These are phyloP conservation scores for Ambrosiella cleistominuta DNA, from an alignment of 2,329 filamentous ascomycete genomes.

Conservation along the genomic window DNA sequence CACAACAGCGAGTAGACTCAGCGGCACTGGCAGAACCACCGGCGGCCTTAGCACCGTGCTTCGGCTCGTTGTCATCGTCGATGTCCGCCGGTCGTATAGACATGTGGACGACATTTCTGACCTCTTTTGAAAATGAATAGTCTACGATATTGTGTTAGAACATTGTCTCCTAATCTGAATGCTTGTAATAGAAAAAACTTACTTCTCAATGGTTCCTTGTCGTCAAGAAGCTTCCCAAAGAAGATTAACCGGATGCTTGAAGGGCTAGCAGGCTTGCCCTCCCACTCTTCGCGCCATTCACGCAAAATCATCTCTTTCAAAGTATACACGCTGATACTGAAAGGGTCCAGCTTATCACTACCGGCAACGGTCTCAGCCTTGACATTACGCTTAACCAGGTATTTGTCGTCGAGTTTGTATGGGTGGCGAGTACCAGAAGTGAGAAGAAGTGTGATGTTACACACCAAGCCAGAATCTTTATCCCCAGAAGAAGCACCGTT, in stretches of 20 bases:
- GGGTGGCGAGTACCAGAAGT: conserved; percentile 70
- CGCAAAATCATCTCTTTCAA: conserved; percentile 85
- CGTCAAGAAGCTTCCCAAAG: conserved; percentile 78
- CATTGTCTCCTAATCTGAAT: background rate
- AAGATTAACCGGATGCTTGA: conserved; percentile 82
- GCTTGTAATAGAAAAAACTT: conserved; percentile 20
- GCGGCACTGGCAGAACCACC: conserved; percentile 25
- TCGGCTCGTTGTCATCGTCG: conserved; percentile 62
- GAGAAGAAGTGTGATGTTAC: conserved; percentile 68
- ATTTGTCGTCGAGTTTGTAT: conserved; percentile 77
- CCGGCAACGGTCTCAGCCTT: conserved; percentile 45
- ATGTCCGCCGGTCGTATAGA: conserved; percentile 75
- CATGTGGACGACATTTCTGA: conserved; percentile 85
- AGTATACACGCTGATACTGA: conserved; percentile 82
- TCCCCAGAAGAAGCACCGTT: background rate
- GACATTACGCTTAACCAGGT: conserved; percentile 65
- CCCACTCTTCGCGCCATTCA: conserved; percentile 90
- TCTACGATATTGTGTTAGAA: conserved; percentile 31
- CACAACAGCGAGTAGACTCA: conserved; percentile 30
- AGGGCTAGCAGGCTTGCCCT: conserved; percentile 66
- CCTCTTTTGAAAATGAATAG: conserved; percentile 57
- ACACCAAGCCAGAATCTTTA: conserved; percentile 25
- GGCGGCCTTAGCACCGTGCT: conserved; percentile 38
- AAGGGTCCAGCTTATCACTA: conserved; percentile 48
- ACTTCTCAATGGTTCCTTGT: conserved; percentile 76